Evolutionary conservation across 345 rosid genomes (phyloP).

Genomic region (Citrus medica): DNA sequence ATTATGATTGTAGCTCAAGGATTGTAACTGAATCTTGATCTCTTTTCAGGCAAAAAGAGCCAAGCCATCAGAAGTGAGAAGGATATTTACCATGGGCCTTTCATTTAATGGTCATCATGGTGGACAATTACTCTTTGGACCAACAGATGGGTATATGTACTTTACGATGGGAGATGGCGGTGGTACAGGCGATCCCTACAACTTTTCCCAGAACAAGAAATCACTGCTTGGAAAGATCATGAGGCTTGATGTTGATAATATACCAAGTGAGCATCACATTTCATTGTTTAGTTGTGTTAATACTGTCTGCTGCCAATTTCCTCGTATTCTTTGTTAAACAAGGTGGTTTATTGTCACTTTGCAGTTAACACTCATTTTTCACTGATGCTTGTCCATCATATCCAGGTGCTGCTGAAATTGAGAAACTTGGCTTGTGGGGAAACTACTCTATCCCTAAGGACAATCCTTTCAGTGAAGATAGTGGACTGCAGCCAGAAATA

Average conservation of each 20-base stretch:
- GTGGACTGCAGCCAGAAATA: conserved; percentile 54
- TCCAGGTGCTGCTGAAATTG: conserved; percentile 52
- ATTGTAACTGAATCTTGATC: conserved; percentile 3
- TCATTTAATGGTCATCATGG: conserved; percentile 78
- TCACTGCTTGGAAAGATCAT: conserved; percentile 92
- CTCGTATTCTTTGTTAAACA: not conserved
- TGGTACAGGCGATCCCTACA: conserved; percentile 69
- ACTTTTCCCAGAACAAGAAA: conserved; percentile 90
- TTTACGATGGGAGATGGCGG: conserved; percentile 97
- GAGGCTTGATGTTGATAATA: conserved; percentile 82
- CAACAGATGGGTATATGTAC: conserved; percentile 79
- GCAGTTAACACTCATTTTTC: not conserved
- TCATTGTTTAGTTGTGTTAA: not conserved
- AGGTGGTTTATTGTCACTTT: not conserved
- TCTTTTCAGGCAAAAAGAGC: conserved; percentile 64
- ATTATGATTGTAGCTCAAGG: conserved; percentile 4
- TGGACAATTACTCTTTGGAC: conserved; percentile 97
- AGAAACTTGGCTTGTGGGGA: conserved; percentile 66
- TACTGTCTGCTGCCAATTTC: not conserved
- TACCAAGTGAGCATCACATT: conserved; percentile 58
- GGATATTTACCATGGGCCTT: conserved; percentile 94
- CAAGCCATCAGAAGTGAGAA: conserved; percentile 73
- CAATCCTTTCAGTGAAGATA: conserved; percentile 59
- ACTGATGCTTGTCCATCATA: not conserved
- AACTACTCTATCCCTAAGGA: conserved; percentile 73